Conservation (phyloP, 345 rosid species). For the Citrus unshiu region DNA sequence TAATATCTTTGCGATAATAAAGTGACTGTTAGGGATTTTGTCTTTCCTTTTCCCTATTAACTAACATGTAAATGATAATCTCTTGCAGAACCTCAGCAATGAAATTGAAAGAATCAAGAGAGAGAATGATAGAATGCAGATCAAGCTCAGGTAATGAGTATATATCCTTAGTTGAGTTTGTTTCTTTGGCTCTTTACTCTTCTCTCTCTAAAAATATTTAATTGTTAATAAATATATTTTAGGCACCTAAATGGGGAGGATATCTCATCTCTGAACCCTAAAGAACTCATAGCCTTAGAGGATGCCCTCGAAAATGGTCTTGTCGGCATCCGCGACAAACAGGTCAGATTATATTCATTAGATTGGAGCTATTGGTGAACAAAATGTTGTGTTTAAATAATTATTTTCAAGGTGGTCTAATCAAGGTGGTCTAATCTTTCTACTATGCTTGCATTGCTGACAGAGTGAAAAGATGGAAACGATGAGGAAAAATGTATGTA, state of each 20-base stretch:
- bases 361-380: background rate
- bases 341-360: slow-evolving; percentile 25
- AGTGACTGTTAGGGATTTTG: slow-evolving; percentile 16
- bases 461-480: slow-evolving; percentile 38
- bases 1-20: background rate
- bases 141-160: slow-evolving; percentile 58
- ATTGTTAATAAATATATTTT: background rate
- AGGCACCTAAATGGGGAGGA: slow-evolving; percentile 82
- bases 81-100: slow-evolving; percentile 52
- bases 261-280: slow-evolving; percentile 53
- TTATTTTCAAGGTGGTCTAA: background rate
- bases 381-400: too few relatives aligned
- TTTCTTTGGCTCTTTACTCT: background rate
- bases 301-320: slow-evolving; percentile 75
- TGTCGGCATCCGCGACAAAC: slow-evolving; percentile 39
- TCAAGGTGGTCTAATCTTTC: background rate
- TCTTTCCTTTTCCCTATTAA: slow-evolving; percentile 14
- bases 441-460: background rate
- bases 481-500: slow-evolving; percentile 45
- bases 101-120: slow-evolving; percentile 83
- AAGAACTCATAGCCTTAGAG: slow-evolving; percentile 53
- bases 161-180: background rate
- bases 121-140: slow-evolving; percentile 81
- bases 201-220: background rate
- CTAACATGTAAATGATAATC: background rate